A percentile compares a stretch with the other conserved stretches of the same genome.
Conservation (phyloP, 1,139 yeast genomes). For the Nakaseomyces glabratus region DNA sequence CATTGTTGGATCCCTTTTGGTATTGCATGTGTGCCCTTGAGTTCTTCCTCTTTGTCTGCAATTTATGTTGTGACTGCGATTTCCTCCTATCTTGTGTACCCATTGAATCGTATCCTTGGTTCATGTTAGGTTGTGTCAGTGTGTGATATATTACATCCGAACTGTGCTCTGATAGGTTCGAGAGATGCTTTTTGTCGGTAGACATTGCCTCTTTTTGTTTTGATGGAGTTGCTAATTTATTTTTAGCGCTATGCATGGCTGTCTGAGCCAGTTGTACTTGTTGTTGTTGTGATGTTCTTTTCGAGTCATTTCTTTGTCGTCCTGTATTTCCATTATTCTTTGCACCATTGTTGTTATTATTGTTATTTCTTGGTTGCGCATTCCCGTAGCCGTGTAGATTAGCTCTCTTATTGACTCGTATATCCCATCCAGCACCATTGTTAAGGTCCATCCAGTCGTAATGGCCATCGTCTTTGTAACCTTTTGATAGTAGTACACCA, state of each 20-base stretch:
- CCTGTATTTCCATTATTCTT: constrained; percentile 9
- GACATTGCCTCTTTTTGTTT: constrained; percentile 12
- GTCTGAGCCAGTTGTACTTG: constrained; percentile 6
- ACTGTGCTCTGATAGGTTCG: constrained; percentile 5
- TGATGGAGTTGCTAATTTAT: constrained; percentile 4
- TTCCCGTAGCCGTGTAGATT: constrained; percentile 72
- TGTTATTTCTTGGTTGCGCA: constrained; percentile 23
- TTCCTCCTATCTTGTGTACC: constrained; percentile 9
- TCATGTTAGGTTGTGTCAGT: constrained; percentile 10
- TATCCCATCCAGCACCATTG: constrained; percentile 89
- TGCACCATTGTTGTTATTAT: constrained; percentile 9
- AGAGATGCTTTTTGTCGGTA: constrained; percentile 8
- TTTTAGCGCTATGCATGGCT: constrained; percentile 5
- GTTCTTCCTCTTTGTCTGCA: background rate
- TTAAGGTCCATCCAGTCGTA: constrained; percentile 94
- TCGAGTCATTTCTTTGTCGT: constrained; percentile 4
- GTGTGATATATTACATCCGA: constrained; percentile 10
- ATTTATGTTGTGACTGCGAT: constrained; percentile 4
- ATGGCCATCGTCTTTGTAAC: constrained; percentile 71
- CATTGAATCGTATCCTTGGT: constrained; percentile 15
- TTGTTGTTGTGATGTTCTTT: constrained; percentile 6
- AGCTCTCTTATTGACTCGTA: constrained; percentile 71
- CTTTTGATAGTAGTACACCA: constrained; percentile 60
- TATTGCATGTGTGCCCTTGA: constrained; percentile 5
- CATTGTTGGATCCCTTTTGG: background rate